Evolutionary conservation across 176 grass and related monocot genomes (phyloP), one percentile per base, ranked within the genome.

Genomic region (Stipa capillata): DNA sequence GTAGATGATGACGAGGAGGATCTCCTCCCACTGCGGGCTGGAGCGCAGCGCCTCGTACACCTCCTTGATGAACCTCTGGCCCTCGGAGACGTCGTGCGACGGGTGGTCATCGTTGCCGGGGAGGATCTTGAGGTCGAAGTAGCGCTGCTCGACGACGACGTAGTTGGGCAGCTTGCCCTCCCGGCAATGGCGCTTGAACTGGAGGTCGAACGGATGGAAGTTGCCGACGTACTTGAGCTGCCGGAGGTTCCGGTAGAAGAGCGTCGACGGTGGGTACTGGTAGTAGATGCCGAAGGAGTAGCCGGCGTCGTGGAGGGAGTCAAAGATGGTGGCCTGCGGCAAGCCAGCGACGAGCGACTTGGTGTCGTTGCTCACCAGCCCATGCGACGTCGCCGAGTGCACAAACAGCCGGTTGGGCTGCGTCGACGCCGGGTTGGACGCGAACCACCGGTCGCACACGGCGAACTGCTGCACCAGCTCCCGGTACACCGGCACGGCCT

Each of bases 101-200:
- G 91, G 94, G 57, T 97, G 94, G 77, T 97, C 94, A 49, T 97
- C 94, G 71, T 97, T 97, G 14, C 83, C 94, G 0, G 89, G 84
- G 45, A 91, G 57, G 13, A 89, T 0, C n/a, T 74, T 57, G 35
- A 97, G 89, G 47, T 97, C 91, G 74, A 90, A 94, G 83, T 93
- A 97, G 39, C 89, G 84, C 76, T 97, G 94, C 85, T 97, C 94
- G 25, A 97, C 31, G 18, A 97, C 91, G 7, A 93, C 94, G 62
- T 97, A 97, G 84, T 87, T 97, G n/a, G 94, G 94, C 1, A 93
- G 88, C 74, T 81, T 97, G 3, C 94, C 94, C 37, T 93, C 83
- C 52, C 74, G 84, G 84, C 94, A 97, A 32, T 93, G 88, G 1
- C 83, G 70, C 54, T 73, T 77, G 88, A 97, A 97, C 1, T 41